Evolutionary conservation across 768 basidiomycete species (phyloP).

Genomic region (Termitomyces sp.): DNA sequence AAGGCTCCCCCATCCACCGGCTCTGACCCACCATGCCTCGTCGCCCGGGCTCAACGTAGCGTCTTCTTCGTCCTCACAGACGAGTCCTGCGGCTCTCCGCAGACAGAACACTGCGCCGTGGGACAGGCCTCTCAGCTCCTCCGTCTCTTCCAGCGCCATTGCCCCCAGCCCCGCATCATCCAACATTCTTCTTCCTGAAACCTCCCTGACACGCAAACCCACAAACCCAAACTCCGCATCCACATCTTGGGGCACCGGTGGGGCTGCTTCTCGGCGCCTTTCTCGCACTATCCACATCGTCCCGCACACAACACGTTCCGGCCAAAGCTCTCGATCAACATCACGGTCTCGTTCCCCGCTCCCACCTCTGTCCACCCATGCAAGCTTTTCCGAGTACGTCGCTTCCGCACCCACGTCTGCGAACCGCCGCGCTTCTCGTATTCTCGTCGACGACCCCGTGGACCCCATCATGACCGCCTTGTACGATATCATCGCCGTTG

Average conservation of each 20-base stretch:
- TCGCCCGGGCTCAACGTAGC: constrained; percentile 55
- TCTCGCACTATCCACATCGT: constrained; percentile 82
- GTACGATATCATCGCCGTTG: constrained; percentile 88
- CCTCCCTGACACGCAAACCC: constrained; percentile 61
- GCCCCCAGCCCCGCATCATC: constrained; percentile 59
- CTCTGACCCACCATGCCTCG: constrained; percentile 50
- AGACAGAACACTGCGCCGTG: constrained; percentile 61
- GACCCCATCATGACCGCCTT: constrained; percentile 88
- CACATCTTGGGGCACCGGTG: constrained; percentile 46
- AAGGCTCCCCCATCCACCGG: constrained; percentile 23
- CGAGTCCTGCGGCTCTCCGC: constrained; percentile 64
- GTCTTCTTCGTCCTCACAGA: constrained; percentile 56
- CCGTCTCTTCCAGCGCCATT: constrained; percentile 49
- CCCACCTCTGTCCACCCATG: constrained; percentile 60
- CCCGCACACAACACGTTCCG: constrained; percentile 58
- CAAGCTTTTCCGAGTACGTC: constrained; percentile 56
- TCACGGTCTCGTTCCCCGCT: constrained; percentile 93
- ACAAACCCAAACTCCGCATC: constrained; percentile 38
- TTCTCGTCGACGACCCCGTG: constrained; percentile 77
- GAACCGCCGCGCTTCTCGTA: constrained; percentile 75
- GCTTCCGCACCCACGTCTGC: constrained; percentile 34
- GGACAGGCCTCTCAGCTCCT: constrained; percentile 54
- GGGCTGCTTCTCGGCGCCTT: constrained; percentile 67
- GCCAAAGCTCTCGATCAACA: constrained; percentile 86
- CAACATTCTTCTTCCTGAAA: constrained; percentile 55